phyloP scores from a whole-genome alignment of 345 rosid genomes.

The Alliaria petiolata region DNA sequence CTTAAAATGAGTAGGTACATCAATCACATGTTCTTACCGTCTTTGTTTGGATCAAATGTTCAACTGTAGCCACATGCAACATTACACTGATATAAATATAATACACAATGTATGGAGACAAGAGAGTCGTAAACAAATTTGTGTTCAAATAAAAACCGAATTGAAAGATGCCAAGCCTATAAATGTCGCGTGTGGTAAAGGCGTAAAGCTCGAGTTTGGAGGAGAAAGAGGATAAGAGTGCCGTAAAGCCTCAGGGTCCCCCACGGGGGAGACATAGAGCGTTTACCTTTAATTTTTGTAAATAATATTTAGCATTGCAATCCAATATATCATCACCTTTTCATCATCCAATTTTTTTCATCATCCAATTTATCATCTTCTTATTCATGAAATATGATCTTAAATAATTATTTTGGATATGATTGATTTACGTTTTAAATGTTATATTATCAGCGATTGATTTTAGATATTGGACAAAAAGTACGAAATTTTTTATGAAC shows the following conservation, averaged over 20 bases:
- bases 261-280: conserved; percentile 1
- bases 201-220: conserved; percentile 22
- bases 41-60: conserved; percentile 7
- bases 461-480: too few species aligned
- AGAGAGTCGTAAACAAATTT: conserved; percentile 12
- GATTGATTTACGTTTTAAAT: too few species aligned
- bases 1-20: neutral
- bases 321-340: neutral
- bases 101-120: neutral
- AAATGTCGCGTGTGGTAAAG: conserved; percentile 24
- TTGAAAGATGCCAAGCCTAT: conserved; percentile 1
- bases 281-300: neutral
- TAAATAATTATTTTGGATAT: too few species aligned
- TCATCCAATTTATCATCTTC: too few species aligned
- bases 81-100: neutral
- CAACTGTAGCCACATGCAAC: conserved; percentile 11
- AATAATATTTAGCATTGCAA: neutral
- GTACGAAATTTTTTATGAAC: too few species aligned
- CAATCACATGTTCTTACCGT: conserved; percentile 10
- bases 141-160: neutral
- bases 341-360: too few species aligned
- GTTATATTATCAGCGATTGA: too few species aligned
- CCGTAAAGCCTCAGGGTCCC: conserved; percentile 26
- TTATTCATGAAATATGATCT: neutral
- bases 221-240: neutral